Conservation (phyloP, 2,329 filamentous ascomycete genomes). For the Aspergillus sergii region DNA sequence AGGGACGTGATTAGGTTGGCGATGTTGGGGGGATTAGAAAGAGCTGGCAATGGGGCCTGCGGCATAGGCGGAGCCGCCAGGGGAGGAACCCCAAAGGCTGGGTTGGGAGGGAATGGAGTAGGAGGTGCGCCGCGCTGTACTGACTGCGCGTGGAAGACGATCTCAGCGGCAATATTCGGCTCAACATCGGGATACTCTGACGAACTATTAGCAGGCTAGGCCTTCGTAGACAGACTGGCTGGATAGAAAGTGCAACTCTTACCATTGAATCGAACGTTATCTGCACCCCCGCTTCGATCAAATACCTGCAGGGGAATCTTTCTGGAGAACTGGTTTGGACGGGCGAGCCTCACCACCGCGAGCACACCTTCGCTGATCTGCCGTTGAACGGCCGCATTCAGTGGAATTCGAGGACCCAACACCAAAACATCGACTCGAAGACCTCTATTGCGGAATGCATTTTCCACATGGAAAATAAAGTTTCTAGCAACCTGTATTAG, state of each 20-base stretch:
- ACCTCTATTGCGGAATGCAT: conserved; percentile 69
- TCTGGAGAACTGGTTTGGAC: conserved; percentile 67
- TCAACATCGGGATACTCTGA: conserved; percentile 81
- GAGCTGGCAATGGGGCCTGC: conserved; percentile 36
- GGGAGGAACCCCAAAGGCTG: conserved; percentile 39
- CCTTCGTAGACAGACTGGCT: neutral
- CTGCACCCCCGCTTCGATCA: conserved; percentile 72
- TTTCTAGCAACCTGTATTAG: conserved; percentile 51
- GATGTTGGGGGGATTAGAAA: conserved; percentile 54
- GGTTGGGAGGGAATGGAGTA: conserved; percentile 41
- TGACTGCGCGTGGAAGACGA: conserved; percentile 66
- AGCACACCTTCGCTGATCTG: conserved; percentile 88
- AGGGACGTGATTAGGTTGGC: conserved; percentile 68
- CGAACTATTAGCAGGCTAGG: conserved; percentile 15
- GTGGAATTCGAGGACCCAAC: conserved; percentile 73
- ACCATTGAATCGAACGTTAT: conserved; percentile 78
- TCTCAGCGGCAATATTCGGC: conserved; percentile 74
- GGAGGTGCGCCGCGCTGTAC: conserved; percentile 39
- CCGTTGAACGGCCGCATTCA: conserved; percentile 77
- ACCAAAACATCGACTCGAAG: conserved; percentile 79
- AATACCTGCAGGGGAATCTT: conserved; percentile 85
- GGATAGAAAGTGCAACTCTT: conserved; percentile 21
- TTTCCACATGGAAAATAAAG: conserved; percentile 82
- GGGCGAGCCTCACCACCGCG: conserved; percentile 77
- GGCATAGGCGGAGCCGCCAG: conserved; percentile 34